phyloP scores from a whole-genome alignment of 2,329 filamentous ascomycete species.

The Ceratocystis cubensis region DNA sequence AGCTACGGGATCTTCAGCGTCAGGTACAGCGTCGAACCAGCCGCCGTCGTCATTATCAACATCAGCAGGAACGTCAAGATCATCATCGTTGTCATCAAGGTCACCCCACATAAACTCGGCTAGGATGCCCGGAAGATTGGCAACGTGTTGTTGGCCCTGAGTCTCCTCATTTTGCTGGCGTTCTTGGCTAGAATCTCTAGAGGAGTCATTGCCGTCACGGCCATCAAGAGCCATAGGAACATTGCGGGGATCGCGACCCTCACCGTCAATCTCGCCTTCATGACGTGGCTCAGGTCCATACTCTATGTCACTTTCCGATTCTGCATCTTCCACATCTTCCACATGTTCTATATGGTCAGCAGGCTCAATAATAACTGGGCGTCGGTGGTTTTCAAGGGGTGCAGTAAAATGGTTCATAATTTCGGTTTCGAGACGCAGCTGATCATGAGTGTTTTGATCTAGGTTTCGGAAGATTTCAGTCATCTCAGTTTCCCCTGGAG shows the following conservation, averaged over 20 bases:
- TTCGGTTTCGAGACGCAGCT: neutral
- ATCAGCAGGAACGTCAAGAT: constrained; percentile 36
- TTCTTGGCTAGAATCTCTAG: neutral
- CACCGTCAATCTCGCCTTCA: constrained; percentile 19
- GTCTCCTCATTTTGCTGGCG: neutral
- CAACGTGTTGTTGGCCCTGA: constrained; percentile 3
- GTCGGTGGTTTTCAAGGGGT: neutral
- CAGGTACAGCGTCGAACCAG: constrained; percentile 20
- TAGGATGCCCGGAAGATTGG: constrained; percentile 27
- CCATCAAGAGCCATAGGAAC: neutral
- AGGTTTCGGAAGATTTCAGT: neutral
- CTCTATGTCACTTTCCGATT: constrained; percentile 21
- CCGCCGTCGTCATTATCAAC: constrained; percentile 38
- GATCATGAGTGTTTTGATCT: neutral
- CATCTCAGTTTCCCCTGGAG: neutral
- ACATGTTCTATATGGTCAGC: constrained; percentile 15
- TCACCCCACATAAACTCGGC: constrained; percentile 52
- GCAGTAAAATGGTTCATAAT: neutral
- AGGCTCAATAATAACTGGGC: neutral
- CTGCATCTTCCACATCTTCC: constrained; percentile 17
- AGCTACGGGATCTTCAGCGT: neutral
- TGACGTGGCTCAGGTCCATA: constrained; percentile 12
- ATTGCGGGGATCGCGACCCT: neutral
- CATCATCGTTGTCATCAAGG: constrained; percentile 42
- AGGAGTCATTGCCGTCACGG: neutral